These are phyloP conservation scores for Deinandra increscens DNA, from an alignment of 129 eudicot genomes.

Conservation along the genomic window DNA sequence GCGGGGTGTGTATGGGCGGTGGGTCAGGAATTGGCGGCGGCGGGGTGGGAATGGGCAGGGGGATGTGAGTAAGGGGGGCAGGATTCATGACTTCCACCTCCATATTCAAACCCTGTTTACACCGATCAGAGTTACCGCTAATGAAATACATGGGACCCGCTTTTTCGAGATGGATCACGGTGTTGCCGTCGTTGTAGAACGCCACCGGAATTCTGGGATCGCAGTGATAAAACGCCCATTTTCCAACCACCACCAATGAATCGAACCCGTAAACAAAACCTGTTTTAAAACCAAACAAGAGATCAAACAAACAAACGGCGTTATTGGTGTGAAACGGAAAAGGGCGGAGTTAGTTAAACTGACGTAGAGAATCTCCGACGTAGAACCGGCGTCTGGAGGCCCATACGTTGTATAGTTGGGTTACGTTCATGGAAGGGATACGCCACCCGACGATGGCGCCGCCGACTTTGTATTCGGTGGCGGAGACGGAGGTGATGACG, in stretches of 20 bases:
- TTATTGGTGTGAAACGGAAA: background rate
- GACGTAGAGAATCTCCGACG: conserved; percentile 44
- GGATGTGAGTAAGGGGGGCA: too few relatives aligned
- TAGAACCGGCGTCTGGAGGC: conserved; percentile 34
- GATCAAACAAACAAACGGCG: background rate
- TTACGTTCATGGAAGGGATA: conserved; percentile 30
- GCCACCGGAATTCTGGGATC: conserved; percentile 36
- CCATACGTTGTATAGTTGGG: conserved; percentile 40
- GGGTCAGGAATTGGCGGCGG: too few relatives aligned
- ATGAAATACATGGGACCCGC: conserved; percentile 55
- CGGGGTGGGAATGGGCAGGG: too few relatives aligned
- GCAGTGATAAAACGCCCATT: conserved; percentile 69
- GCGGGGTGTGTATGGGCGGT: too few relatives aligned
- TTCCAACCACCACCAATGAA: conserved; percentile 55
- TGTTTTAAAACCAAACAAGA: background rate
- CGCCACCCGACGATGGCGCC: conserved; percentile 40
- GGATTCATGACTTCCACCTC: conserved; percentile 41
- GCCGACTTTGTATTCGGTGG: conserved; percentile 34
- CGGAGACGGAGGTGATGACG: conserved; percentile 20
- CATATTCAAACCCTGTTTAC: conserved; percentile 55
- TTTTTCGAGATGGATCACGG: conserved; percentile 39
- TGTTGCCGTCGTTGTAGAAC: conserved; percentile 42
- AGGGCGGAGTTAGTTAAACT: conserved; percentile 9
- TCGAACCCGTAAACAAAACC: conserved; percentile 73
- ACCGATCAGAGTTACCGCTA: conserved; percentile 51